A percentile compares a stretch with the other conserved stretches of the same genome.
Conservation (phyloP, 257 asterid genomes). For the Plantago ovata region DNA sequence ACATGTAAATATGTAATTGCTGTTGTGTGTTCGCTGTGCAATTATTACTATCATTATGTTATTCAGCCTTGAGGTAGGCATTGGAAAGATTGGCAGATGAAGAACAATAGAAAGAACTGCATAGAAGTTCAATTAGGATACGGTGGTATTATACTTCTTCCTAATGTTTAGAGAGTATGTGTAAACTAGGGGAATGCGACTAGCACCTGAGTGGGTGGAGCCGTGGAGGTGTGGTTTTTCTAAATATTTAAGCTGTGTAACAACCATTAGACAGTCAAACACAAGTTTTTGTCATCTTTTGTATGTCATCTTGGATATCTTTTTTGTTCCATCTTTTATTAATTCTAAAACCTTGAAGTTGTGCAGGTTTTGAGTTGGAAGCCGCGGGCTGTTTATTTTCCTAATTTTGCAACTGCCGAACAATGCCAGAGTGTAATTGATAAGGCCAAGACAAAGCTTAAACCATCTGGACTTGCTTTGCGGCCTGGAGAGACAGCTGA, state of each 20-base stretch:
- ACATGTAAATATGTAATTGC: no score
- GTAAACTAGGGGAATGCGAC: no score
- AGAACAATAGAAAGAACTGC: neutral
- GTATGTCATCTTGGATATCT: neutral
- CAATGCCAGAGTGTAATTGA: slow-evolving; percentile 61
- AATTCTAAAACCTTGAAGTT: slow-evolving; percentile 2
- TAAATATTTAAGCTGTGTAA: no score
- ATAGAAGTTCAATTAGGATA: no score
- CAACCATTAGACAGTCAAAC: no score
- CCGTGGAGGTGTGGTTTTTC: no score
- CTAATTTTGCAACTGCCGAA: slow-evolving; percentile 68
- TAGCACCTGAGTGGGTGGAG: no score
- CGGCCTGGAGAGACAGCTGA: slow-evolving; percentile 80
- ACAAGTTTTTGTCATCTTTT: no score
- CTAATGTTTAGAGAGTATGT: no score
- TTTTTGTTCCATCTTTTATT: neutral
- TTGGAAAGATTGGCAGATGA: neutral
- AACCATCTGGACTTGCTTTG: slow-evolving; percentile 69
- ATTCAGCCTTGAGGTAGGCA: neutral
- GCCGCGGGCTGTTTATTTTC: slow-evolving; percentile 77
- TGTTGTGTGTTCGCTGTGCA: no score
- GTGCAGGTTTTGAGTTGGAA: slow-evolving; percentile 79
- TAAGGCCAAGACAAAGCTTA: slow-evolving; percentile 51
- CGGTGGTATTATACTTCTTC: no score
- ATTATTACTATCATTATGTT: no score